These are phyloP conservation scores for Mycena alexandri DNA, from an alignment of 768 basidiomycete species.

Conservation along the genomic window DNA sequence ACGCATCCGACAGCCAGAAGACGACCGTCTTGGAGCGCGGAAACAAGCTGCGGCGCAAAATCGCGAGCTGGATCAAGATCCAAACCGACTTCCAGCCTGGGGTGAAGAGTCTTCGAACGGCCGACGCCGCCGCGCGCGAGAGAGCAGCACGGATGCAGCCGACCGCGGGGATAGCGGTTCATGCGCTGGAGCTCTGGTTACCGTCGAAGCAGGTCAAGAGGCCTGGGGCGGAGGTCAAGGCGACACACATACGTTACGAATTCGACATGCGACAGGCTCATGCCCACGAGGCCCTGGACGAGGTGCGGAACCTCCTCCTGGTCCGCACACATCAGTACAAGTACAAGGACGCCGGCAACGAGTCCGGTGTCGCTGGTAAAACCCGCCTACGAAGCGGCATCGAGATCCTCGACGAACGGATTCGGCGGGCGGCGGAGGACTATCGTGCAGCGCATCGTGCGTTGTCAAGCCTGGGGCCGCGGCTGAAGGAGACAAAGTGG, in stretches of 20 bases:
- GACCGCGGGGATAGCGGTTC: background rate
- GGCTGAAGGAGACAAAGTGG: conserved; percentile 29
- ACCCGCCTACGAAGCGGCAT: conserved; percentile 39
- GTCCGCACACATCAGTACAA: conserved; percentile 37
- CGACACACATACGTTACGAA: conserved; percentile 35
- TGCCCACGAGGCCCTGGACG: conserved; percentile 42
- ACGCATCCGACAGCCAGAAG: conserved; percentile 23
- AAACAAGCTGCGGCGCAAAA: conserved; percentile 14
- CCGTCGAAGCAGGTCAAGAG: conserved; percentile 39
- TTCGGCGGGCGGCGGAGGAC: conserved; percentile 29
- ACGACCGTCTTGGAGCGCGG: conserved; percentile 37
- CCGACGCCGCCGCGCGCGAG: background rate
- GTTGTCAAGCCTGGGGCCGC: conserved; percentile 9
- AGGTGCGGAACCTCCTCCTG: conserved; percentile 39
- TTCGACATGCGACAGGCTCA: conserved; percentile 40
- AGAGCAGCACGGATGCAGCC: background rate
- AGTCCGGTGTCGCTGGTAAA: conserved; percentile 40
- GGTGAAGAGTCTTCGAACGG: background rate
- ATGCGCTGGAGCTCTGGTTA: conserved; percentile 36
- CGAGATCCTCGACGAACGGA: conserved; percentile 32
- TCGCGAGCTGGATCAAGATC: background rate
- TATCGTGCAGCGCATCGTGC: conserved; percentile 38
- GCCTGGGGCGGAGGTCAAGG: conserved; percentile 11
- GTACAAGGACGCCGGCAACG: conserved; percentile 38
- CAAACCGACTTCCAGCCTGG: background rate